These are phyloP conservation scores for Turnera subulata DNA, from an alignment of 345 rosid genomes.

Conservation along the genomic window DNA sequence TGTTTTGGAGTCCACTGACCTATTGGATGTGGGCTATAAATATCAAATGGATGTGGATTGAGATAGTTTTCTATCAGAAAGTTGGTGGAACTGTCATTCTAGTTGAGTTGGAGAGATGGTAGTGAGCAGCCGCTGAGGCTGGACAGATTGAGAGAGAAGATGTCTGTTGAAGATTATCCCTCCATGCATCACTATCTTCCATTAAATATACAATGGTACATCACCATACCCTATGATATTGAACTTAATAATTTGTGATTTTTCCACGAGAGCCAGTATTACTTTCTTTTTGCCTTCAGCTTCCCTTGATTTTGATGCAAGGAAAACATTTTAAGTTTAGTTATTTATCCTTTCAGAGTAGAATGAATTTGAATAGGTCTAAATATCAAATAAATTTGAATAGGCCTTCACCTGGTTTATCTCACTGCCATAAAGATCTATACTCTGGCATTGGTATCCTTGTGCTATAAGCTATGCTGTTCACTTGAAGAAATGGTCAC, in stretches of 20 bases:
- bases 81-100: not conserved
- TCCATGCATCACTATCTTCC: too few species aligned
- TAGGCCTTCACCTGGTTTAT: not conserved
- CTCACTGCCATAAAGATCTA: too few species aligned
- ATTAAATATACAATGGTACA: too few species aligned
- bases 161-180: too few species aligned
- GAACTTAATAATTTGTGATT: too few species aligned
- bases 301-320: too few species aligned
- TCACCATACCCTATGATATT: too few species aligned
- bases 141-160: not conserved
- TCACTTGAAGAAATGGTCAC: not conserved
- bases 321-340: too few species aligned
- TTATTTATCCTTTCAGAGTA: not conserved
- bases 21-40: not conserved
- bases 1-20: slow-evolving; percentile 2
- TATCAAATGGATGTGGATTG: not conserved
- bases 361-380: not conserved
- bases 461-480: not conserved
- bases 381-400: not conserved
- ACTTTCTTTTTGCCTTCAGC: too few species aligned
- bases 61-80: not conserved
- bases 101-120: not conserved
- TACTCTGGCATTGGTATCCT: not conserved
- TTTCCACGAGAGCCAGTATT: too few species aligned
- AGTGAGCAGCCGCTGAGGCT: not conserved